phyloP scores from a whole-genome alignment of 2,329 filamentous ascomycete species.

The Epichloe glyceriae region DNA sequence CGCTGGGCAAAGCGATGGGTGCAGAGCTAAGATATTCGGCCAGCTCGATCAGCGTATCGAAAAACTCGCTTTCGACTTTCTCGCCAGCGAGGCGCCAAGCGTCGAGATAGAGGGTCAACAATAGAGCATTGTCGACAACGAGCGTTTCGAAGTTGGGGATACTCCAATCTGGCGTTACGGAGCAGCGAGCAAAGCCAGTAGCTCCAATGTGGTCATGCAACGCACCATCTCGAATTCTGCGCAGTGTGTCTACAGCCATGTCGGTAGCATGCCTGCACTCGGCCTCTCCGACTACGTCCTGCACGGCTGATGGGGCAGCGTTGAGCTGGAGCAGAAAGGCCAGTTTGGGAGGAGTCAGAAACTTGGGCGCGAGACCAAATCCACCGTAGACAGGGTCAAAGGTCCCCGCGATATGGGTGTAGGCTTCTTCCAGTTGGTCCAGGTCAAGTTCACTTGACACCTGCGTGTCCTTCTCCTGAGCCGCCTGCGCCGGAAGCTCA shows the following conservation, averaged over 20 bases:
- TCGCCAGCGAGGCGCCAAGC: slow-evolving; percentile 53
- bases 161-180: slow-evolving; percentile 83
- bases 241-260: slow-evolving; percentile 72
- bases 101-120: slow-evolving; percentile 74
- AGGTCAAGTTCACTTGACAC: slow-evolving; percentile 65
- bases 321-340: slow-evolving; percentile 67
- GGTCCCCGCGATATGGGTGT: slow-evolving; percentile 64
- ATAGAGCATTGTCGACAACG: slow-evolving; percentile 80
- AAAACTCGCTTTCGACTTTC: slow-evolving; percentile 53
- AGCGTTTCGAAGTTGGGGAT: slow-evolving; percentile 97
- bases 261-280: slow-evolving; percentile 61
- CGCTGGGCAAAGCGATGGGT: slow-evolving; percentile 52
- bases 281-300: slow-evolving; percentile 73
- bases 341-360: slow-evolving; percentile 76
- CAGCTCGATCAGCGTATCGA: slow-evolving; percentile 67
- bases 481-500: slow-evolving; percentile 9
- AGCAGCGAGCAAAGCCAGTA: slow-evolving; percentile 56
- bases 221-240: slow-evolving; percentile 51
- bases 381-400: slow-evolving; percentile 71
- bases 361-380: slow-evolving; percentile 75
- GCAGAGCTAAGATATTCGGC: slow-evolving; percentile 70
- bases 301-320: slow-evolving; percentile 57
- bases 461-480: slow-evolving; percentile 12
- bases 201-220: slow-evolving; percentile 43
- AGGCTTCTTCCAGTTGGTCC: slow-evolving; percentile 84